A percentile compares a stretch with the other conserved stretches of the same genome.
These are phyloP conservation scores for Trypanosoma platydactyli DNA, from an alignment of 208 protist species.

Conservation along the genomic window DNA sequence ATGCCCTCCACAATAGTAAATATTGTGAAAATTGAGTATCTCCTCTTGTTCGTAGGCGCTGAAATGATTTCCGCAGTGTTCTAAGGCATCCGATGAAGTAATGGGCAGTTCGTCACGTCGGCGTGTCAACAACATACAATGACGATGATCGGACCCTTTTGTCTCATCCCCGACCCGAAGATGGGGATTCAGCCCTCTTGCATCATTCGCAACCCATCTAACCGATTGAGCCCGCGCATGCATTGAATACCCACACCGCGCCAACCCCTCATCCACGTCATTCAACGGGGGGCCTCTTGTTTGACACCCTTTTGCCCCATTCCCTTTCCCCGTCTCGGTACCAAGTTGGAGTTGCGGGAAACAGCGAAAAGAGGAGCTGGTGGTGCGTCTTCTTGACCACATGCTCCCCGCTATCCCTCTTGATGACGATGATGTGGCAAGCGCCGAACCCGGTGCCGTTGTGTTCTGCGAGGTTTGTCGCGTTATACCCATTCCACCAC, in stretches of 20 bases:
- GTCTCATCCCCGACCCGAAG: no score
- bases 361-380: no score
- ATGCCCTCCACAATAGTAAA: conserved; percentile 87
- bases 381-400: neutral
- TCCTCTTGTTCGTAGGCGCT: conserved; percentile 81
- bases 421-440: neutral
- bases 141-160: no score
- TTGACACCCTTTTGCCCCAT: no score
- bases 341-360: no score
- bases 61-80: conserved; percentile 41
- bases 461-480: no score
- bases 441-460: no score
- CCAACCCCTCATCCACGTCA: no score
- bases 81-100: conserved; percentile 41
- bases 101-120: conserved; percentile 38
- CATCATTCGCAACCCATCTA: neutral
- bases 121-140: conserved; percentile 11
- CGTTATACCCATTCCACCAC: no score
- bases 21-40: conserved; percentile 54
- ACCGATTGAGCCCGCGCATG: neutral
- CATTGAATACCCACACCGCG: no score
- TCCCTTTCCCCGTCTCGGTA: no score
- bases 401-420: neutral
- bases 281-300: no score
- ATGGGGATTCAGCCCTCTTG: neutral